Base-by-base conservation (phyloP, 2,329 filamentous ascomycete genomes). In the Pyrenochaeta sp. region DNA sequence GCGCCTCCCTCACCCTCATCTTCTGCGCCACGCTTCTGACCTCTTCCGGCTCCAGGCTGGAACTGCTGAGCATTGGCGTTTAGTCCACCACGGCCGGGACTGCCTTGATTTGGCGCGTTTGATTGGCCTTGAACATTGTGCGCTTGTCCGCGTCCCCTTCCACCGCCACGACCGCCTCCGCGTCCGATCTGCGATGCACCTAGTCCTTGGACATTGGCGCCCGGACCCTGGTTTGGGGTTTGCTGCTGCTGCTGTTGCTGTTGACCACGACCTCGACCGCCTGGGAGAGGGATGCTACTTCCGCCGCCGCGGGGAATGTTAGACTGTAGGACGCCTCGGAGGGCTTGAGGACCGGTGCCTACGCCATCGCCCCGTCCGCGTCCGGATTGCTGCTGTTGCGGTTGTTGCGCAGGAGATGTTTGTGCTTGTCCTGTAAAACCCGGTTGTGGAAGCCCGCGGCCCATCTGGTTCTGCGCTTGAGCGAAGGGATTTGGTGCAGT, bases 31-130 rank as follows among this genome's bases (percentile, higher is more conserved):
- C 76, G 68, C 64, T 77, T 77, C 64, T 77, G 71, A 1, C 71
- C 74, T 5, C 72, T 64, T 8, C 65, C 61, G 22, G 55, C 64
- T 34, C 63, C 70, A 24, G 77, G 77, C n/a, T 69, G 62, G 47
- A 79, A 79, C 5, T 72, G 67, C 48, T 56, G 58, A 1, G 78
- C 78, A 19, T 64, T 67, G 0, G 77, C 71, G 43, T 78, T 80
- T 59, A 80, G 62, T 3, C 64, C 67, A 5, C 64, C 62, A 1
- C 69, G 64, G 0, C 54, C 50, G 0, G 71, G 68, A 13, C 65
- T 69, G 2, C 47, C 50, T 49, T 60, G 65, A 19, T 66, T 68
- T 13, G 10, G 36, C 4, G 25, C 25, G 19, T 43, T 43, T 3
- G 40, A 19, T 32, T 69, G 63, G 22, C 58, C 65, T 22, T 63